phyloP scores from a whole-genome alignment of 2,329 filamentous ascomycete species.

The Trichoderma koningiopsis region DNA sequence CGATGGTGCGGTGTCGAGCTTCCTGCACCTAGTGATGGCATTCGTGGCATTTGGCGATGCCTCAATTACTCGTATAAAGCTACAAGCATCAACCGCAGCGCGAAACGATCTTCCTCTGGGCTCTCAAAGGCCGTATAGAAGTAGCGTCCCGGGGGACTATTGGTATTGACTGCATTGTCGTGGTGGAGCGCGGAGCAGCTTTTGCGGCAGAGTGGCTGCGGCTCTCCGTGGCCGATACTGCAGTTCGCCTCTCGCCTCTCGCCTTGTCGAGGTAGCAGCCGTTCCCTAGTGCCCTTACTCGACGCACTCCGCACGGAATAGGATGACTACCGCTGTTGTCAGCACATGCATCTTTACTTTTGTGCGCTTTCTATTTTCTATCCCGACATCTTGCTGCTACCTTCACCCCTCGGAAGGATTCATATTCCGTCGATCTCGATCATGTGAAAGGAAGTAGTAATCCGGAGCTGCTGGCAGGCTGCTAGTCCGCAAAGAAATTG shows the following conservation, averaged over 20 bases:
- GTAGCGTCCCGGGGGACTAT: not conserved
- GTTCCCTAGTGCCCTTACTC: slow-evolving; percentile 2
- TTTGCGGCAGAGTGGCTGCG: slow-evolving; percentile 5
- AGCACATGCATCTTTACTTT: not conserved
- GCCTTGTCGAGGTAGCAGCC: slow-evolving; percentile 10
- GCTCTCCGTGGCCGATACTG: slow-evolving; percentile 13
- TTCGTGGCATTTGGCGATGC: not conserved
- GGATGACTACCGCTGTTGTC: slow-evolving; percentile 1
- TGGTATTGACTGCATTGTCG: not conserved
- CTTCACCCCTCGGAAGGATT: not conserved
- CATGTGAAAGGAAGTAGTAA: slow-evolving; percentile 2
- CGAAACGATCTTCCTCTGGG: not conserved
- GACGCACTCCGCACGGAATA: not conserved
- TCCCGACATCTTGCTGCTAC: not conserved
- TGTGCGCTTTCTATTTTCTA: not conserved
- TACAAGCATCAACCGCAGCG: not conserved
- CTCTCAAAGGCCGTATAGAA: not conserved
- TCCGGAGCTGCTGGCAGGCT: slow-evolving; percentile 8
- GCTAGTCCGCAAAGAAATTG: slow-evolving; percentile 23
- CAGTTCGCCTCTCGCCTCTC: slow-evolving; percentile 19
- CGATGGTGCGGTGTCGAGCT: not conserved
- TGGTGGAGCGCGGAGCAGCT: slow-evolving; percentile 17
- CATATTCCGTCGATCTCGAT: not conserved
- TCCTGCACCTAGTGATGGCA: not conserved
- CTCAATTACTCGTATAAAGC: not conserved